Evolutionary conservation across 139 green algal genomes (phyloP).

Genomic region (Monoraphidium neglectum): DNA sequence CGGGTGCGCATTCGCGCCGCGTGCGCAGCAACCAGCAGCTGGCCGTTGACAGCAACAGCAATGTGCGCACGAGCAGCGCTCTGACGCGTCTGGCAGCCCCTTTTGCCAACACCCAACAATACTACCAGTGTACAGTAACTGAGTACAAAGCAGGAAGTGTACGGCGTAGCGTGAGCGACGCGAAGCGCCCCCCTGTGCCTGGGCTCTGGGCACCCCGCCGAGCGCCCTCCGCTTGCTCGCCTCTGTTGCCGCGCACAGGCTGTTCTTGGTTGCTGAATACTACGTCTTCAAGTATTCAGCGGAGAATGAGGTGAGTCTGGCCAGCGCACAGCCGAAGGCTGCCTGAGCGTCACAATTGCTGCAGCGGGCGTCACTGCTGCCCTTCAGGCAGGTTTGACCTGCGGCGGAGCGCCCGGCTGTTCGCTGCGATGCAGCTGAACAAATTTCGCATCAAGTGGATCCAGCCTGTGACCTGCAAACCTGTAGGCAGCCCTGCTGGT

Average conservation of each 20-base stretch:
- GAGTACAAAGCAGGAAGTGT: too few relatives aligned
- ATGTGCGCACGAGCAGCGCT: neutral
- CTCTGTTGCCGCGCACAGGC: conserved; percentile 4
- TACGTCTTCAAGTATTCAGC: conserved; percentile 32
- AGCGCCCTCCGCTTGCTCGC: neutral
- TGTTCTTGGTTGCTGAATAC: conserved; percentile 31
- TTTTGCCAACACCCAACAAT: too few relatives aligned
- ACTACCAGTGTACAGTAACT: too few relatives aligned
- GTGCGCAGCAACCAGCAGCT: too few relatives aligned
- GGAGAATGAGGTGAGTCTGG: conserved; percentile 31
- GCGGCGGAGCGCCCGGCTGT: neutral
- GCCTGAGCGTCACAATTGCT: neutral
- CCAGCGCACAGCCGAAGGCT: neutral
- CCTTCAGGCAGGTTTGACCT: neutral
- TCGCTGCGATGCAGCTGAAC: too few relatives aligned
- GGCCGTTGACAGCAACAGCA: neutral
- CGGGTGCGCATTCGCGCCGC: conserved; percentile 9
- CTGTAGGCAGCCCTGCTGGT: neutral
- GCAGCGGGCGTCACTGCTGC: neutral
- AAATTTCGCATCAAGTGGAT: too few relatives aligned
- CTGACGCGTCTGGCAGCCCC: too few relatives aligned
- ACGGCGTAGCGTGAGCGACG: too few relatives aligned
- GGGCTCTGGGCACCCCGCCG: neutral
- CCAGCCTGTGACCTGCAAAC: too few relatives aligned
- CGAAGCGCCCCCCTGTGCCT: too few relatives aligned